Base-by-base conservation (phyloP, 768 basidiomycete genomes). In the Albatrellus ellisii region DNA sequence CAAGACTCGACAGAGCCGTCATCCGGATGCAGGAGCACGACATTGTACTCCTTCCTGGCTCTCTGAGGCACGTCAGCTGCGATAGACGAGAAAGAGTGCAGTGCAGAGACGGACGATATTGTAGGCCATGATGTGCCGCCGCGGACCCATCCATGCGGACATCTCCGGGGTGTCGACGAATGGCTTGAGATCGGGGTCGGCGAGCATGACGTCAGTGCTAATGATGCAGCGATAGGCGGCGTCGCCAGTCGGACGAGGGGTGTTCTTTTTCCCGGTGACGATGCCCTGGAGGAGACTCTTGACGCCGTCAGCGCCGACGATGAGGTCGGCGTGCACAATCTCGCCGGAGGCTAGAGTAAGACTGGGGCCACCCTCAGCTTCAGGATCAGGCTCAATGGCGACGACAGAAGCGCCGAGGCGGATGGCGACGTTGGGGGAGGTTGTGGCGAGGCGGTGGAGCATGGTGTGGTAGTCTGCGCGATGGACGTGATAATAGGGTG, bases 121-220 rank as follows among this genome's bases (percentile, higher is more conserved):
- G 36, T 69, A 69, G 1, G 59, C 55, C 65, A 71, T 67, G 34
- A 71, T 48, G 44, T 71, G 70, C 4, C 64, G 44, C 2, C 59
- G 42, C 0, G 76, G 73, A 1, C 70, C 77, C 63, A 79, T 69
- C 79, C 79, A 80, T 0, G 62, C 65, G 0, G 69, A 70, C 63
- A 73, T 69, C 42, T 73, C 69, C 0, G 69, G 61, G 1, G 51
- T 55, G 11, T 79, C 73, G 0, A 77, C 63, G 11, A 81, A 59
- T 1, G 53, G 43, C 44, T 56, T 62, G 21, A 81, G 61, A 5
- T 73, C 72, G 0, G 72, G 72, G 46, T 81, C 73, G 8, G 54
- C 51, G 9, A 73, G 42, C 54, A 79, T 59, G 1, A 59, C 35
- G 27, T 52, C 59, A 0, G 73, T 62, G 2, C 69, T 61, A 26